A percentile compares a stretch with the other conserved stretches of the same genome.
phyloP scores from a whole-genome alignment of 495 filamentous ascomycete species.

The Aspergillus sclerotiicarbonarius region DNA sequence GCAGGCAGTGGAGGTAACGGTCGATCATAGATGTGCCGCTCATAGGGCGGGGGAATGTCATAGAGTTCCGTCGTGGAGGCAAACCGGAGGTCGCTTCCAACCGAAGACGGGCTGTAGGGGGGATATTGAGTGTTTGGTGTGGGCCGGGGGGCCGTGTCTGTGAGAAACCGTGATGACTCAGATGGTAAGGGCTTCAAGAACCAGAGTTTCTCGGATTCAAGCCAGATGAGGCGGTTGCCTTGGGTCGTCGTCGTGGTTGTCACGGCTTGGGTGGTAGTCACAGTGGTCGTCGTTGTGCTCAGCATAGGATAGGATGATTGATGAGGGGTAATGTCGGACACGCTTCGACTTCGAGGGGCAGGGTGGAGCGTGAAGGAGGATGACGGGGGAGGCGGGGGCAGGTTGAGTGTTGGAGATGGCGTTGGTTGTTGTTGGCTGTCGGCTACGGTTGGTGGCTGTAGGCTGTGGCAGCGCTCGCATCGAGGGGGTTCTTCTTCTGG shows the following conservation, averaged over 20 bases:
- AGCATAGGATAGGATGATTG: neutral
- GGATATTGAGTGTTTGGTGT: conserved; percentile 7
- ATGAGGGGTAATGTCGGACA: neutral
- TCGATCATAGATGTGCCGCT: conserved; percentile 19
- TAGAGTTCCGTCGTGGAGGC: neutral
- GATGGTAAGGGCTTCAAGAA: conserved; percentile 10
- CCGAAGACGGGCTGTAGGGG: neutral
- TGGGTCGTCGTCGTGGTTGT: conserved; percentile 1
- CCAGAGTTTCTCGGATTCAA: conserved; percentile 23
- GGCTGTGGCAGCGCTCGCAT: neutral
- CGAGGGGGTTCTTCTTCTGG: neutral
- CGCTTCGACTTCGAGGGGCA: neutral
- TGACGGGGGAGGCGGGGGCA: neutral
- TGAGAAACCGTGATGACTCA: conserved; percentile 2
- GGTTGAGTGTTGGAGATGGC: neutral
- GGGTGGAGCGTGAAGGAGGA: neutral
- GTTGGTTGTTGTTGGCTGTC: neutral
- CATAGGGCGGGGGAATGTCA: conserved; percentile 22
- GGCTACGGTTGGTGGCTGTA: neutral
- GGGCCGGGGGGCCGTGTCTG: neutral
- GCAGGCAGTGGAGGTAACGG: conserved; percentile 4
- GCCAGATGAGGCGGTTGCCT: conserved; percentile 22
- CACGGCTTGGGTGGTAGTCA: neutral
- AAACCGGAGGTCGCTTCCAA: neutral
- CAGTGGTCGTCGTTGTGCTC: neutral